Evolutionary conservation across 73 alveolate genomes (phyloP).

Genomic region (Breviolum minutum): DNA sequence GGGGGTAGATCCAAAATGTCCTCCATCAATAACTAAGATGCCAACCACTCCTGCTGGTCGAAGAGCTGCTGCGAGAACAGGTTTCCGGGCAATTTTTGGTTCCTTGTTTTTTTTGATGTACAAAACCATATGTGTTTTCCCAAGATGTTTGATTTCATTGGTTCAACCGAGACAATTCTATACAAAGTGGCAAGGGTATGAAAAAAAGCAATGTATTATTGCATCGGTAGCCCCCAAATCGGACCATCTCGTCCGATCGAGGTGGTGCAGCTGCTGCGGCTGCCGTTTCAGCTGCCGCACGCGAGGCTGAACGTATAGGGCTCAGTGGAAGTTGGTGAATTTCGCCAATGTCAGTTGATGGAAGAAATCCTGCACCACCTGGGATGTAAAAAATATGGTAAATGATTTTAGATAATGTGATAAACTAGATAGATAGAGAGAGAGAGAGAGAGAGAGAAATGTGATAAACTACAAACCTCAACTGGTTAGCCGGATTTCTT

Average conservation of each 20-base stretch:
- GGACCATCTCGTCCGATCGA: too few relatives aligned
- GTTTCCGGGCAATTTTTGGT: too few relatives aligned
- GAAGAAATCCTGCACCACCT: neutral
- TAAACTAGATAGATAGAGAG: too few relatives aligned
- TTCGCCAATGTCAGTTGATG: neutral
- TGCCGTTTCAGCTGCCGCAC: constrained; percentile 76
- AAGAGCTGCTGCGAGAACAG: constrained; percentile 61
- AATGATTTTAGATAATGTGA: neutral
- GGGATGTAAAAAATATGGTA: neutral
- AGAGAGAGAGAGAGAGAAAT: too few relatives aligned
- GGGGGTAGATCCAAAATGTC: neutral
- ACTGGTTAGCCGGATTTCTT: too few relatives aligned
- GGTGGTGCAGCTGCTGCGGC: constrained; percentile 89
- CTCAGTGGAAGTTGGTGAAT: neutral
- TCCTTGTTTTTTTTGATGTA: too few relatives aligned
- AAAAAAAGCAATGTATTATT: too few relatives aligned
- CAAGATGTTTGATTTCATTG: neutral
- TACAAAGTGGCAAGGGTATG: too few relatives aligned
- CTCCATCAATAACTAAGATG: constrained; percentile 1
- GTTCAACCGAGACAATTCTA: too few relatives aligned
- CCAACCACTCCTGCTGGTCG: constrained; percentile 79
- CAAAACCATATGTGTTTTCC: neutral
- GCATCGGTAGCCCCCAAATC: too few relatives aligned
- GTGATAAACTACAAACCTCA: too few relatives aligned
- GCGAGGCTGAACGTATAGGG: constrained; percentile 41